Conservation (phyloP, 768 basidiomycete species). For the Pulveroboletus frians region DNA sequence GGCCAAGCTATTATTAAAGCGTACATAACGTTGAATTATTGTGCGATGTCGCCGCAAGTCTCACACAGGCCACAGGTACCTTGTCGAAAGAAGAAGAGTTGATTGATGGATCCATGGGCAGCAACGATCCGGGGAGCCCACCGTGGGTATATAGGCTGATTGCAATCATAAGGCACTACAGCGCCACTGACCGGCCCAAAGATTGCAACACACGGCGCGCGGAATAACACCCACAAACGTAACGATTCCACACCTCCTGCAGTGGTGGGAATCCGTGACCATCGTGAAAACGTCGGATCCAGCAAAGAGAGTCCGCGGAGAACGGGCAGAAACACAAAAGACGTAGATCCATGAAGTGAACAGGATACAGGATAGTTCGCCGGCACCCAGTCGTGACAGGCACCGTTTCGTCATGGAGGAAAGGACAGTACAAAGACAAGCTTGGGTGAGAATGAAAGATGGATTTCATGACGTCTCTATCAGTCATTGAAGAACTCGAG, state of each 20-base stretch:
- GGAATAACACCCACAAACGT: constrained; percentile 6
- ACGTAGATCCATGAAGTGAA: constrained; percentile 1
- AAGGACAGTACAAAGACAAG: not conserved
- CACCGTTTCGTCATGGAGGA: constrained; percentile 17
- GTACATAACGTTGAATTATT: not conserved
- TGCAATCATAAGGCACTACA: not conserved
- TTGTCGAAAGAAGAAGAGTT: not conserved
- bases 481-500: constrained; percentile 35
- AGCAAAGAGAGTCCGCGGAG: constrained; percentile 10
- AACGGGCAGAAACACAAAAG: not conserved
- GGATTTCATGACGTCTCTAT: not conserved
- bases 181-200: not conserved
- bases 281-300: not conserved
- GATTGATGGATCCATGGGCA: not conserved
- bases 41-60: not conserved
- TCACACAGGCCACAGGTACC: not conserved
- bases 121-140: not conserved
- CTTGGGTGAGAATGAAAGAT: not conserved
- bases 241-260: constrained; percentile 1
- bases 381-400: constrained; percentile 14
- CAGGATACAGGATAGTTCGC: not conserved
- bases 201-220: not conserved
- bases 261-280: constrained; percentile 8
- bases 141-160: constrained; percentile 2
- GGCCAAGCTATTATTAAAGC: too few species aligned